These are phyloP conservation scores for Corylus americana DNA, from an alignment of 306 rosid species.

Conservation along the genomic window DNA sequence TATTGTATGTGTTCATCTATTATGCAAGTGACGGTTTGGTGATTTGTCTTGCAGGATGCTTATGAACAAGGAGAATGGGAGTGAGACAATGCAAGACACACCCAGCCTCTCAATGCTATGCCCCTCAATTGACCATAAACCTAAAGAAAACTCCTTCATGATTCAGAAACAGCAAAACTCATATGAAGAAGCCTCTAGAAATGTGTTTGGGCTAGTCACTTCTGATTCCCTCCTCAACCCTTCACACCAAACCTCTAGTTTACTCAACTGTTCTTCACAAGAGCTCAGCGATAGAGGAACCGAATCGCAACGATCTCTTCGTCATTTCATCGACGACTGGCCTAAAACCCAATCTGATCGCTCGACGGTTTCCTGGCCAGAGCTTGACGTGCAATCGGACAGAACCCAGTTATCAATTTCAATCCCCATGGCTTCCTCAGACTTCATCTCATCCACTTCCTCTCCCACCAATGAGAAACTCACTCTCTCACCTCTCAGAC, in stretches of 20 bases:
- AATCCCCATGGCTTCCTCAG: conserved; percentile 53
- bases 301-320: conserved; percentile 54
- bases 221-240: conserved; percentile 72
- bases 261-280: conserved; percentile 41
- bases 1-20: background rate
- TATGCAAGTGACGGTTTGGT: background rate
- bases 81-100: conserved; percentile 50
- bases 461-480: conserved; percentile 56
- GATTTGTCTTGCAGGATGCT: conserved; percentile 56
- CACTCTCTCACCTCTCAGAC: conserved; percentile 66
- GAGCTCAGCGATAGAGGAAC: conserved; percentile 28
- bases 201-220: conserved; percentile 66
- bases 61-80: conserved; percentile 48
- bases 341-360: conserved; percentile 52
- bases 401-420: conserved; percentile 77
- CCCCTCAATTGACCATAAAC: conserved; percentile 51
- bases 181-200: conserved; percentile 54
- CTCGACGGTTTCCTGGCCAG: conserved; percentile 49
- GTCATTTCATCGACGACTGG: conserved; percentile 75
- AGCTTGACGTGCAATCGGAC: conserved; percentile 50
- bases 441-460: conserved; percentile 52
- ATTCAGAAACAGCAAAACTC: conserved; percentile 49
- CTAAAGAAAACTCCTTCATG: conserved; percentile 43
- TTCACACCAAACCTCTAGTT: conserved; percentile 47
- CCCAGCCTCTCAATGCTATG: conserved; percentile 59